A percentile compares a stretch with the other conserved stretches of the same genome.
Evolutionary conservation across 2,329 filamentous ascomycete genomes (phyloP).

Genomic region (Neodidymelliopsis sp.): DNA sequence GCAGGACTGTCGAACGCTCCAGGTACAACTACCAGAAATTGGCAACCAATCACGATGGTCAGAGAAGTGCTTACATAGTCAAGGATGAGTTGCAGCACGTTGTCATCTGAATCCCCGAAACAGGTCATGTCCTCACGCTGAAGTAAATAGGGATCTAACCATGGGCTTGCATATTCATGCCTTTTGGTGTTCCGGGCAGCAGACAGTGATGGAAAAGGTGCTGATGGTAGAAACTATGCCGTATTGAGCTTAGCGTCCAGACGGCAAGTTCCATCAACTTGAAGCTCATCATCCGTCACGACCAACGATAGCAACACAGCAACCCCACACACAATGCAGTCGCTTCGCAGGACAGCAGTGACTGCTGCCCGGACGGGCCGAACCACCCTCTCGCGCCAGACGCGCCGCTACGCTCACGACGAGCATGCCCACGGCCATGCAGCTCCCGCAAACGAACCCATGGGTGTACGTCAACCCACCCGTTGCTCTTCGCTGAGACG

Average conservation of each 20-base stretch:
- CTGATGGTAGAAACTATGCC: constrained; percentile 23
- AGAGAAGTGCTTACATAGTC: constrained; percentile 20
- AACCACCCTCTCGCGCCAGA: constrained; percentile 45
- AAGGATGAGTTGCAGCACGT: constrained; percentile 26
- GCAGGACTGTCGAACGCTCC: constrained; percentile 14
- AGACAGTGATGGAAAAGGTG: constrained; percentile 20
- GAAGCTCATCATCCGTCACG: constrained; percentile 42
- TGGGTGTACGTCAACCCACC: constrained; percentile 57
- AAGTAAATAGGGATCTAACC: background rate
- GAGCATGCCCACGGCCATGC: constrained; percentile 46
- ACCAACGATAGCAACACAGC: constrained; percentile 26
- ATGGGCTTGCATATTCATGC: background rate
- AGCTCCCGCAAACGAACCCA: constrained; percentile 55
- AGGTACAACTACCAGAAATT: constrained; percentile 10
- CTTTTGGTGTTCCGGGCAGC: constrained; percentile 3
- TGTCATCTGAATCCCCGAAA: constrained; percentile 24
- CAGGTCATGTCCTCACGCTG: constrained; percentile 1
- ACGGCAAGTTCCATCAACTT: constrained; percentile 22
- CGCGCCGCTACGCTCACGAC: constrained; percentile 52
- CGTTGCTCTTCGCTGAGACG: constrained; percentile 14
- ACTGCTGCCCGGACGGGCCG: constrained; percentile 51
- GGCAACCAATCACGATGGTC: constrained; percentile 3
- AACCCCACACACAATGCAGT: constrained; percentile 52
- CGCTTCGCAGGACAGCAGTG: constrained; percentile 54
- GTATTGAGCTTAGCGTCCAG: constrained; percentile 14